Conservation (phyloP, 2,329 filamentous ascomycete genomes). For the Endoconidiophora laricicola region DNA sequence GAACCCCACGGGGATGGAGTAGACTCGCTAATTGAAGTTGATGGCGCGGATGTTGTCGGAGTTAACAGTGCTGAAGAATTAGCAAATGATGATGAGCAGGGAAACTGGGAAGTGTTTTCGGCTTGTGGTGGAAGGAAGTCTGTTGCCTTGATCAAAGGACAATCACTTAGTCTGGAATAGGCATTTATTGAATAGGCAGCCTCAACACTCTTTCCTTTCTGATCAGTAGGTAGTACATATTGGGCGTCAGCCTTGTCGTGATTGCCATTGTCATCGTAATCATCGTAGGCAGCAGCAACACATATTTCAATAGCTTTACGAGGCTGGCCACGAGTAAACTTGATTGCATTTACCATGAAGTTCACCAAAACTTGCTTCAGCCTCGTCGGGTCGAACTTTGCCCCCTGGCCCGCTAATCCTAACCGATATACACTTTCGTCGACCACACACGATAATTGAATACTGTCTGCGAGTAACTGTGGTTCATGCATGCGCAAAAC, state of each 20-base stretch:
- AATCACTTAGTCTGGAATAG: conserved; percentile 24
- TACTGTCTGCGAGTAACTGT: conserved; percentile 55
- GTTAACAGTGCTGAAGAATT: neutral
- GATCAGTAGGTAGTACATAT: no score
- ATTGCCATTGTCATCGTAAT: conserved; percentile 33
- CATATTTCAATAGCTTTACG: conserved; percentile 44
- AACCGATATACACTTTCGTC: conserved; percentile 50
- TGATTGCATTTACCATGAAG: conserved; percentile 51
- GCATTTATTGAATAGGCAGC: conserved; percentile 49
- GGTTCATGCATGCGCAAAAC: conserved; percentile 67
- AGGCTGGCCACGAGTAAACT: conserved; percentile 45
- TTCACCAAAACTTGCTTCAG: conserved; percentile 64
- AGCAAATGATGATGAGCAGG: conserved; percentile 4
- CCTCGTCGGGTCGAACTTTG: conserved; percentile 57
- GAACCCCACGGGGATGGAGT: conserved; percentile 37
- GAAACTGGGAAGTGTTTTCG: conserved; percentile 12
- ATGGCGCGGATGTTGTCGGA: conserved; percentile 33
- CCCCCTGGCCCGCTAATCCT: conserved; percentile 45
- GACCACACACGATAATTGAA: conserved; percentile 51
- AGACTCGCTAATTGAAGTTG: conserved; percentile 33
- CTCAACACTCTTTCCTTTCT: conserved; percentile 25
- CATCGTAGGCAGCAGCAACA: conserved; percentile 43
- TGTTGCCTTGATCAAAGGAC: conserved; percentile 2
- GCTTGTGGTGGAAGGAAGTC: conserved; percentile 3
- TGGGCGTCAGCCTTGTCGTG: no score